Percentiles rank a stretch among this genome's conserved stretches.
These are phyloP conservation scores for Elaphomyces granulatus DNA, from an alignment of 495 filamentous ascomycete species.

Conservation along the genomic window DNA sequence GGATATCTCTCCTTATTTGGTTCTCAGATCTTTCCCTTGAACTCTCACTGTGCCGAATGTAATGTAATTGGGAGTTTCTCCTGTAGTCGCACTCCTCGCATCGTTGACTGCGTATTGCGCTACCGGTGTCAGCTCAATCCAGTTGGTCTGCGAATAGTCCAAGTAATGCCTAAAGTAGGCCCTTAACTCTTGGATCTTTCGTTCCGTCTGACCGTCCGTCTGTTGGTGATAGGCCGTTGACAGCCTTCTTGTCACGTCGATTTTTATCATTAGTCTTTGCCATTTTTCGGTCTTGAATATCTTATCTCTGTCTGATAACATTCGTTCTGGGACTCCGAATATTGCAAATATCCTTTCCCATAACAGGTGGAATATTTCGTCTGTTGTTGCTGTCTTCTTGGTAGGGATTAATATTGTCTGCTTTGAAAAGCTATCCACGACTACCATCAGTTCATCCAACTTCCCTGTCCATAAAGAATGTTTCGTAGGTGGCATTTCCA, in stretches of 20 bases:
- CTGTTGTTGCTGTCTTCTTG: constrained; percentile 1
- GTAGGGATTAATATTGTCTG: constrained; percentile 5
- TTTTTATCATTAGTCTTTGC: not conserved
- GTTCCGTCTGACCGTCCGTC: constrained; percentile 7
- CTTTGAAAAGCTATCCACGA: constrained; percentile 5
- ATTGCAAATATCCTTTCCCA: constrained; percentile 2
- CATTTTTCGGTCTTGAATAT: constrained; percentile 7
- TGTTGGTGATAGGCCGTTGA: constrained; percentile 7
- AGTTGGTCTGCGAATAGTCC: not conserved
- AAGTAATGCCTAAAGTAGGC: not conserved
- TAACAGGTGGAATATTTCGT: constrained; percentile 1
- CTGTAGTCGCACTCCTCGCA: not conserved
- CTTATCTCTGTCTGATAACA: constrained; percentile 5
- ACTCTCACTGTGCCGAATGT: not conserved
- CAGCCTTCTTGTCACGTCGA: not conserved
- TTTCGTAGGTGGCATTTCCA: not conserved
- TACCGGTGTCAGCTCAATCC: not conserved
- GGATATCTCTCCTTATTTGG: not conserved
- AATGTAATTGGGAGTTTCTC: not conserved
- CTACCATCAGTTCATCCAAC: constrained; percentile 4
- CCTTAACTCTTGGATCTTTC: constrained; percentile 4
- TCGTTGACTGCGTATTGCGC: not conserved
- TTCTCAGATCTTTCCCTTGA: not conserved
- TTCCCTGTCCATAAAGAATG: not conserved
- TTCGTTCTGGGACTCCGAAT: constrained; percentile 1